phyloP scores from a whole-genome alignment of 2,329 filamentous ascomycete genomes.

The Helotiales sp. region DNA sequence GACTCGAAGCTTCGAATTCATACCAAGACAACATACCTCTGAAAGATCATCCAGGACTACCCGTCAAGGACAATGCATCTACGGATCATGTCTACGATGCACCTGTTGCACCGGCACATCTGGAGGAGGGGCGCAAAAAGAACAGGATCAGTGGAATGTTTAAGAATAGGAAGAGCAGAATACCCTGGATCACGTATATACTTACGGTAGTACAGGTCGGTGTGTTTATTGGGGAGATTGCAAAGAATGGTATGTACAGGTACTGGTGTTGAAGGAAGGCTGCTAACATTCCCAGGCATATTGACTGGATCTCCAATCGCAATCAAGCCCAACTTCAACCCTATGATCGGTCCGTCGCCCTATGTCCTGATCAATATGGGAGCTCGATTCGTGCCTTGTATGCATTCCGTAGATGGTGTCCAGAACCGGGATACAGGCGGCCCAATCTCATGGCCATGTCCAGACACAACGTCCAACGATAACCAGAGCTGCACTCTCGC shows the following conservation, averaged over 20 bases:
- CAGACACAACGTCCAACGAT: constrained; percentile 70
- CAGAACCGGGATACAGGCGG: constrained; percentile 53
- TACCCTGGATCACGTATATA: constrained; percentile 82
- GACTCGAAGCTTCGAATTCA: constrained; percentile 42
- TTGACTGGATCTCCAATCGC: constrained; percentile 68
- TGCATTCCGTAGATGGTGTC: constrained; percentile 79
- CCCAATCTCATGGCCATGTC: constrained; percentile 74
- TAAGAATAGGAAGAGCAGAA: constrained; percentile 40
- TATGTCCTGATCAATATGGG: constrained; percentile 97
- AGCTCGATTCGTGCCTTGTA: constrained; percentile 88
- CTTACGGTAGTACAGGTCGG: constrained; percentile 77
- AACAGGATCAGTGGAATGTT: constrained; percentile 64
- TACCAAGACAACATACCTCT: constrained; percentile 62
- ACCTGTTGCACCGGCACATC: constrained; percentile 42
- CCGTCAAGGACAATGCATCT: constrained; percentile 39
- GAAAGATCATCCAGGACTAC: constrained; percentile 53
- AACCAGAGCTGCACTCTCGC: constrained; percentile 72
- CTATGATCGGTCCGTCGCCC: constrained; percentile 93
- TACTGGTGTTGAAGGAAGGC: neutral
- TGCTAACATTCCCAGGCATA: constrained; percentile 55
- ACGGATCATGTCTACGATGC: constrained; percentile 69
- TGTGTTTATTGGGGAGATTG: constrained; percentile 89
- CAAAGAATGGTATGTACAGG: constrained; percentile 73
- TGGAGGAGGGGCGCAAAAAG: constrained; percentile 47
- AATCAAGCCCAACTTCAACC: constrained; percentile 82